Evolutionary conservation across 352 stramenopile species (phyloP).

Genomic region (Phytophthora constricta): DNA sequence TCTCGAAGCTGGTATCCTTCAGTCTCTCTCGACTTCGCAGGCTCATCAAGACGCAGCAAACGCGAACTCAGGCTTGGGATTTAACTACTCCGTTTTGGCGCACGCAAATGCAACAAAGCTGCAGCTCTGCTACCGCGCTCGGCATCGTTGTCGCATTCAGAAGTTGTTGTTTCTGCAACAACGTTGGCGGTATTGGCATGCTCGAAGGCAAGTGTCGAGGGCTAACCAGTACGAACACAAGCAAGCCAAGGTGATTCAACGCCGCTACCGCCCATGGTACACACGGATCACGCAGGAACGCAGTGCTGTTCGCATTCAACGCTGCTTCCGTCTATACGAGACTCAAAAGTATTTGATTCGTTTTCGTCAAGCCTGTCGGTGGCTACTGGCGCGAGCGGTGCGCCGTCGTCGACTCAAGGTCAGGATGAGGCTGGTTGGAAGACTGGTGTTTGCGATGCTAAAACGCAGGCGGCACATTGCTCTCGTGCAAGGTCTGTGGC

Average conservation of each 20-base stretch:
- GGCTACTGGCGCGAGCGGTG: conserved; percentile 35
- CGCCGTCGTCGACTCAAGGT: conserved; percentile 23
- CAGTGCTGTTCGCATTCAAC: conserved; percentile 45
- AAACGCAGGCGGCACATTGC: conserved; percentile 27
- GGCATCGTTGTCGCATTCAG: conserved; percentile 36
- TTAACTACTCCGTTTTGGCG: conserved; percentile 53
- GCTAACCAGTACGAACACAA: conserved; percentile 27
- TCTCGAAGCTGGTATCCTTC: conserved; percentile 55
- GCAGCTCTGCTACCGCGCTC: conserved; percentile 45
- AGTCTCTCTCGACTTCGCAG: conserved; percentile 45
- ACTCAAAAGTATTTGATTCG: conserved; percentile 46
- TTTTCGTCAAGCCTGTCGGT: conserved; percentile 40
- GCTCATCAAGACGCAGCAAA: conserved; percentile 24
- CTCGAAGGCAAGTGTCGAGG: conserved; percentile 3
- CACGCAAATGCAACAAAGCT: conserved; percentile 43
- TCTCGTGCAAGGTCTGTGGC: conserved; percentile 43
- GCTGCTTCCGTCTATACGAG: conserved; percentile 49
- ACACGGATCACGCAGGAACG: conserved; percentile 7
- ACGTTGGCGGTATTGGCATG: conserved; percentile 41
- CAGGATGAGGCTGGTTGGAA: conserved; percentile 23
- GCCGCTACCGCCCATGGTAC: conserved; percentile 38
- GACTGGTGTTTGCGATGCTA: conserved; percentile 29
- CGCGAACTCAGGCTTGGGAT: conserved; percentile 30
- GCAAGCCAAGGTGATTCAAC: conserved; percentile 44
- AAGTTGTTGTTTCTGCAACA: conserved; percentile 43